phyloP scores from a whole-genome alignment of 805 yeast species.

The Candida patagonica region DNA sequence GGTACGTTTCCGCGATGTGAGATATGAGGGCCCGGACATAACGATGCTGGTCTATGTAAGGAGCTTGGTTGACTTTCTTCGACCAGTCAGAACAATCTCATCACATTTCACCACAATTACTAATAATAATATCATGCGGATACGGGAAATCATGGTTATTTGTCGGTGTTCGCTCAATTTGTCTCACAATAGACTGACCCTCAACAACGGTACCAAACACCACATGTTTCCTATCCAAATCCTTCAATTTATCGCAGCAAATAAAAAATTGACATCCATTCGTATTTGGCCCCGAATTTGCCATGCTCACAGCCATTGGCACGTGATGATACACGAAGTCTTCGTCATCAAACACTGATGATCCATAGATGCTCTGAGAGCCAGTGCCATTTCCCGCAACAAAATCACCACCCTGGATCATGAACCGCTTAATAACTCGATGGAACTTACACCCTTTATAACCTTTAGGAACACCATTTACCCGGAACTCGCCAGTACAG shows the following conservation, averaged over 20 bases:
- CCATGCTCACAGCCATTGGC: conserved; percentile 46
- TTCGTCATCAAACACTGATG: conserved; percentile 37
- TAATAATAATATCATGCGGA: conserved; percentile 23
- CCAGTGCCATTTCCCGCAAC: conserved; percentile 39
- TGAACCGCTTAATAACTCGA: conserved; percentile 35
- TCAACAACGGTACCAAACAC: conserved; percentile 42
- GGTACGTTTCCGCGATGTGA: too few species aligned
- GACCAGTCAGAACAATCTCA: too few species aligned
- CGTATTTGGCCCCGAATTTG: conserved; percentile 52
- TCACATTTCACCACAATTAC: conserved; percentile 32
- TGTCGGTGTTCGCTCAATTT: conserved; percentile 25
- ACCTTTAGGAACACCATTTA: conserved; percentile 34
- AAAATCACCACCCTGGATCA: conserved; percentile 44
- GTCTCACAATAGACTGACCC: conserved; percentile 28
- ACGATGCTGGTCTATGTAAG: not conserved
- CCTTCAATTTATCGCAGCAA: conserved; percentile 27
- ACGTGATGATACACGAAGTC: conserved; percentile 17
- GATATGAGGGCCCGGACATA: too few species aligned
- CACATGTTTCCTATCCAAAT: conserved; percentile 39
- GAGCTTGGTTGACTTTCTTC: not conserved
- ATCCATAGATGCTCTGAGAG: conserved; percentile 33
- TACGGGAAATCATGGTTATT: conserved; percentile 26
- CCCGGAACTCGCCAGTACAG: conserved; percentile 41
- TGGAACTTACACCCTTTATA: conserved; percentile 34
- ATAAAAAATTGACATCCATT: conserved; percentile 55